Evolutionary conservation across 2,329 filamentous ascomycete species (phyloP).

Genomic region (Alternaria gansuensis): DNA sequence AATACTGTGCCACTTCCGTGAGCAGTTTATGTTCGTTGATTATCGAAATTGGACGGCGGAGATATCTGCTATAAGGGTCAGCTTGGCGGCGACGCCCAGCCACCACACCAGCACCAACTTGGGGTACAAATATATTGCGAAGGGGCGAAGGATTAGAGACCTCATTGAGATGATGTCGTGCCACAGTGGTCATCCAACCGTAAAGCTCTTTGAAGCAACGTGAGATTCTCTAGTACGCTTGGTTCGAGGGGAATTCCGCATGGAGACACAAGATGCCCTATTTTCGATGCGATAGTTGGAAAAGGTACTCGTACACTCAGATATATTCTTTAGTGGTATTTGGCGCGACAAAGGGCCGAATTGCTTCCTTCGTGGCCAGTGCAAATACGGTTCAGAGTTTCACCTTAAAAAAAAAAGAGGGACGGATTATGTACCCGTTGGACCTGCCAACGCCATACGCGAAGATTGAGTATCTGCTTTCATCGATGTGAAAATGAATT

Average conservation of each 20-base stretch:
- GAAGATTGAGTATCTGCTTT: not conserved
- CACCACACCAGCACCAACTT: not conserved
- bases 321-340: not conserved
- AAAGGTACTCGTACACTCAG: not conserved
- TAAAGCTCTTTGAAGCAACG: not conserved
- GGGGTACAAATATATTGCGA: slow-evolving; percentile 14
- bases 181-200: not conserved
- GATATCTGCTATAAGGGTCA: not conserved
- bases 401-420: not conserved
- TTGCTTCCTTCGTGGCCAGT: not conserved
- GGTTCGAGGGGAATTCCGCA: not conserved
- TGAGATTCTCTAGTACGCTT: not conserved
- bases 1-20: not conserved
- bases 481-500: not conserved
- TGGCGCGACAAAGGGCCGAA: not conserved
- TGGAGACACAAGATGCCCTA: not conserved
- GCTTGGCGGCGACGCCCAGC: slow-evolving; percentile 2
- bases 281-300: not conserved
- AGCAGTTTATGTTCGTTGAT: not conserved
- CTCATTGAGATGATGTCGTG: not conserved
- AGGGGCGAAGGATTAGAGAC: not conserved
- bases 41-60: not conserved
- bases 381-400: not conserved
- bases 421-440: not conserved
- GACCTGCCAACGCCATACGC: not conserved